These are phyloP conservation scores for Metarhizium anisopliae DNA, from an alignment of 2,329 filamentous ascomycete genomes.

Conservation along the genomic window DNA sequence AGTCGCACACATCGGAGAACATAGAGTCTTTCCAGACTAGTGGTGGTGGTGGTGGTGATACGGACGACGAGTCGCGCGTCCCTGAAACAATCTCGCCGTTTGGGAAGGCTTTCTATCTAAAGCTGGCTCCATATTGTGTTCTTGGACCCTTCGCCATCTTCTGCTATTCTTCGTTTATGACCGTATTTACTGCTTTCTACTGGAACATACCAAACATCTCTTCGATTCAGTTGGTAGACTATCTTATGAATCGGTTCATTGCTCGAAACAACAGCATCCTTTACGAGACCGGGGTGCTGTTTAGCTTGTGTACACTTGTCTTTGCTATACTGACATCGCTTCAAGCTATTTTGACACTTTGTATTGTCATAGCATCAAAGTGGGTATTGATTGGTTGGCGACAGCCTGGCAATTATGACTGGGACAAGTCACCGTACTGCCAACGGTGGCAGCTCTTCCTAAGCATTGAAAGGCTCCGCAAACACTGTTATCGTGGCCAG, in stretches of 20 bases:
- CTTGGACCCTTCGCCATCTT: constrained; percentile 38
- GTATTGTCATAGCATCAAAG: constrained; percentile 36
- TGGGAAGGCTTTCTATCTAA: constrained; percentile 45
- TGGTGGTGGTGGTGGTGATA: constrained; percentile 6
- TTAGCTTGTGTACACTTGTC: constrained; percentile 27
- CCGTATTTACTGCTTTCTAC: constrained; percentile 36
- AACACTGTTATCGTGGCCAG: constrained; percentile 38
- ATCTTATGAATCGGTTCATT: constrained; percentile 18
- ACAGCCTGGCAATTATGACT: constrained; percentile 44
- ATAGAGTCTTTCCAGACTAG: constrained; percentile 6
- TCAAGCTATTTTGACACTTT: constrained; percentile 33
- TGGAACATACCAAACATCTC: constrained; percentile 42
- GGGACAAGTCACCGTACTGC: constrained; percentile 48
- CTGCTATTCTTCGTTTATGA: constrained; percentile 37
- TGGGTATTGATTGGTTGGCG: constrained; percentile 43
- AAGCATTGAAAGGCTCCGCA: constrained; percentile 39
- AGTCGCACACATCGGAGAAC: background rate
- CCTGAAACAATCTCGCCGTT: constrained; percentile 32
- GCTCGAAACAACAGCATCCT: constrained; percentile 15
- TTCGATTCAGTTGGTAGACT: constrained; percentile 35
- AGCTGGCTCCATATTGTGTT: constrained; percentile 40
- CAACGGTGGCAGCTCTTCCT: constrained; percentile 50
- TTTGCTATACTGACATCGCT: constrained; percentile 33
- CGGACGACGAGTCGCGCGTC: constrained; percentile 2
- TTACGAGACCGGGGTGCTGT: constrained; percentile 28